These are phyloP conservation scores for Pseudogymnoascus sp. DNA, from an alignment of 2,329 filamentous ascomycete genomes.

Conservation along the genomic window DNA sequence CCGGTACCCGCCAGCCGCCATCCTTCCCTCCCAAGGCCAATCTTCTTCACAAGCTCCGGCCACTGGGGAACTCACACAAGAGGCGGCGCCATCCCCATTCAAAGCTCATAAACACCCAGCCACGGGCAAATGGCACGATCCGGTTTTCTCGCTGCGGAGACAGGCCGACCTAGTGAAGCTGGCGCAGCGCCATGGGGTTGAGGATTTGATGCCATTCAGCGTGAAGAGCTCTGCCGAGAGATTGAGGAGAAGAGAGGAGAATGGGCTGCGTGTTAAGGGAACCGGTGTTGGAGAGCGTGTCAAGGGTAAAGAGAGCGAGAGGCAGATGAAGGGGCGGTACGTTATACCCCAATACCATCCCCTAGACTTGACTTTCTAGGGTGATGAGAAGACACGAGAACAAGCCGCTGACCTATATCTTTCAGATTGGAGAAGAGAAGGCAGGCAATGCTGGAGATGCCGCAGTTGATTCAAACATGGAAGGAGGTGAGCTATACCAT, in stretches of 20 bases:
- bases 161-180: constrained; percentile 90
- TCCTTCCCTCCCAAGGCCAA: constrained; percentile 34
- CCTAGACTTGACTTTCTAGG: background rate
- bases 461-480: constrained; percentile 83
- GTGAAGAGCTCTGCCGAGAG: constrained; percentile 66
- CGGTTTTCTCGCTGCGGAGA: constrained; percentile 71
- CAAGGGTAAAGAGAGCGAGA: constrained; percentile 92
- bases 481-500: constrained; percentile 60
- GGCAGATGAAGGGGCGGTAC: constrained; percentile 67
- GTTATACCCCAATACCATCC: constrained; percentile 25
- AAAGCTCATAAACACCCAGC: constrained; percentile 65
- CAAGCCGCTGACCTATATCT: constrained; percentile 5
- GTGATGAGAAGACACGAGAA: background rate
- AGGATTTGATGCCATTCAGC: constrained; percentile 69
- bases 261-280: constrained; percentile 78
- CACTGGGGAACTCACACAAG: background rate
- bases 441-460: constrained; percentile 92
- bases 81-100: constrained; percentile 62
- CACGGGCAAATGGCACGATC: constrained; percentile 77
- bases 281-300: constrained; percentile 87
- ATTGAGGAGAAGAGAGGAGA: constrained; percentile 64
- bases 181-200: constrained; percentile 67
- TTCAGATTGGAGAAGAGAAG: constrained; percentile 74
- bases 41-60: background rate
- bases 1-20: constrained; percentile 68